phyloP scores from a whole-genome alignment of 2,329 filamentous ascomycete genomes.

The Zasmidium citrigriseum region DNA sequence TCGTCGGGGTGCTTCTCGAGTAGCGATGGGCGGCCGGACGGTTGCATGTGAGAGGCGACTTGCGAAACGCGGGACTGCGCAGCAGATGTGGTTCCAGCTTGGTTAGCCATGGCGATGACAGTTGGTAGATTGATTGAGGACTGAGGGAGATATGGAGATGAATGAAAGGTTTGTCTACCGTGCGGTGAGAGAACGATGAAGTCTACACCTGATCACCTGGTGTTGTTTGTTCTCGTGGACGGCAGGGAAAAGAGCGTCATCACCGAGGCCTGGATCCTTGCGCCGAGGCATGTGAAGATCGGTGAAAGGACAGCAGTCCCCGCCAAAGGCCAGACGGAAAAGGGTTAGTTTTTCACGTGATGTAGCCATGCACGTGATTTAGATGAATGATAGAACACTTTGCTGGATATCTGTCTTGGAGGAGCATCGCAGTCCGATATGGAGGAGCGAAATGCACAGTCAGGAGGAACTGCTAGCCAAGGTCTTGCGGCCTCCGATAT shows the following conservation, averaged over 20 bases:
- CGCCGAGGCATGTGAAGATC: neutral
- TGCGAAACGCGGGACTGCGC: conserved; percentile 54
- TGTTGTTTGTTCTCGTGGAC: conserved; percentile 2
- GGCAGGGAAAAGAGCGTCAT: neutral
- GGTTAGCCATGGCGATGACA: conserved; percentile 28
- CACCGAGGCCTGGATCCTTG: neutral
- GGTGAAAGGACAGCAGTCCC: neutral
- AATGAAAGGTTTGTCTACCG: neutral
- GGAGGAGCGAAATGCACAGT: too few relatives aligned
- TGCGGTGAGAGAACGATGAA: neutral
- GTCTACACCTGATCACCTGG: neutral
- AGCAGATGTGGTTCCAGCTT: conserved; percentile 20
- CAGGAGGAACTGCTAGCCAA: too few relatives aligned
- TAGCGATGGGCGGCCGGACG: conserved; percentile 46
- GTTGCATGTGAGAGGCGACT: conserved; percentile 57
- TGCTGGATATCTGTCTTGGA: too few relatives aligned
- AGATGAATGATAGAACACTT: too few relatives aligned
- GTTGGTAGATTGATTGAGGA: neutral
- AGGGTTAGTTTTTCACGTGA: too few relatives aligned
- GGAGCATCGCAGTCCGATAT: too few relatives aligned
- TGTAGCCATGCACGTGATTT: too few relatives aligned
- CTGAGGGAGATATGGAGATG: neutral
- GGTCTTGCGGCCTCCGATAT: too few relatives aligned
- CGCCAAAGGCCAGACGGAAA: too few relatives aligned
- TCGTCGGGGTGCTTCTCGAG: conserved; percentile 61